phyloP scores from a whole-genome alignment of 352 stramenopile species.

The Pythium utonaiense region DNA sequence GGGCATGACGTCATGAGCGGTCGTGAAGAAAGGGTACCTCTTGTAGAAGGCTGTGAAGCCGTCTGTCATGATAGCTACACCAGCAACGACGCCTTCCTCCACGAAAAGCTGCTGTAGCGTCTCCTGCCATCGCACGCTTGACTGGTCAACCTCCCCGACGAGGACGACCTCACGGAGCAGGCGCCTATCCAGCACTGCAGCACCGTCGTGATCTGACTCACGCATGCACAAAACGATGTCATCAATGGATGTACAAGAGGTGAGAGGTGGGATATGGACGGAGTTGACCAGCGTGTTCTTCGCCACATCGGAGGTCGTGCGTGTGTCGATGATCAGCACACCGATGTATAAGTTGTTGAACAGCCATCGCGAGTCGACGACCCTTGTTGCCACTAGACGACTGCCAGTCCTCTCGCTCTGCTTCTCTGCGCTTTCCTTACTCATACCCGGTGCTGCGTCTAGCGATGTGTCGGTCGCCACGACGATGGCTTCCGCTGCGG shows the following conservation, averaged over 20 bases:
- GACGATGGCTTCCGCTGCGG: background rate
- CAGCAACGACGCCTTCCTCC: constrained; percentile 38
- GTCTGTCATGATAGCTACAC: constrained; percentile 41
- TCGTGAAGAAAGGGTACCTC: constrained; percentile 71
- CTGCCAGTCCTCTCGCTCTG: background rate
- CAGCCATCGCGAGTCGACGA: constrained; percentile 57
- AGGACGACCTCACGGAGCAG: constrained; percentile 53
- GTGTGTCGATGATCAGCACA: constrained; percentile 57
- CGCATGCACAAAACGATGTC: constrained; percentile 24
- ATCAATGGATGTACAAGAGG: constrained; percentile 9
- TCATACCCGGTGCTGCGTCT: background rate
- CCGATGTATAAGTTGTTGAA: constrained; percentile 75
- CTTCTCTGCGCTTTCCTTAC: background rate
- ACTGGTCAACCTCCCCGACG: constrained; percentile 34
- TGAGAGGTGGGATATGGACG: constrained; percentile 44
- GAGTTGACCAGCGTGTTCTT: constrained; percentile 43
- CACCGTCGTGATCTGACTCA: background rate
- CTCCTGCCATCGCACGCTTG: constrained; percentile 35
- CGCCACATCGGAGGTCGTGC: constrained; percentile 26
- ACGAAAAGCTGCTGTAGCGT: constrained; percentile 40
- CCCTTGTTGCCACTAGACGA: constrained; percentile 4
- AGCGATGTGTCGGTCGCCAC: background rate
- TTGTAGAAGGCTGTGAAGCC: constrained; percentile 36
- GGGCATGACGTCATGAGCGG: background rate
- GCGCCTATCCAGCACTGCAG: constrained; percentile 22